A percentile compares a stretch with the other conserved stretches of the same genome.
These are phyloP conservation scores for Rhizopogon roseolus DNA, from an alignment of 768 basidiomycete genomes.

Conservation along the genomic window DNA sequence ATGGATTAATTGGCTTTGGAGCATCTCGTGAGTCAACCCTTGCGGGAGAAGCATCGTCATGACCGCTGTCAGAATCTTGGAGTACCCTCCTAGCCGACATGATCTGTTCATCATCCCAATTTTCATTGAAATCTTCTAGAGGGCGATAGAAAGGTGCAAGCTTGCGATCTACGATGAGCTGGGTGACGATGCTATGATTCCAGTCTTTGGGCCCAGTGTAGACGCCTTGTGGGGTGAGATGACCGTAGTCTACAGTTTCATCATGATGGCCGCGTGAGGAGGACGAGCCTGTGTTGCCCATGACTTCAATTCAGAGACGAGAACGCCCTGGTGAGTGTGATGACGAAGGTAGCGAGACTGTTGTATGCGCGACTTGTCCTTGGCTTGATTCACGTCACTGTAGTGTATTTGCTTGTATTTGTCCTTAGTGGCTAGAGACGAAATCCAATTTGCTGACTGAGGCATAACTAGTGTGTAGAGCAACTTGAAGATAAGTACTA, in stretches of 20 bases:
- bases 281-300: conserved; percentile 83
- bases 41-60: conserved; percentile 28
- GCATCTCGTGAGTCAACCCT: conserved; percentile 28
- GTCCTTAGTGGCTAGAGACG: conserved; percentile 2
- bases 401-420: conserved; percentile 7
- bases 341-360: neutral
- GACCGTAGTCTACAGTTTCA: conserved; percentile 80
- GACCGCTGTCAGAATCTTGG: conserved; percentile 45
- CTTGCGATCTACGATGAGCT: conserved; percentile 81
- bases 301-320: conserved; percentile 23
- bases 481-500: no score
- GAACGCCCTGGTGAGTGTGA: neutral
- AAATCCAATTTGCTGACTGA: no score
- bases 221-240: conserved; percentile 77
- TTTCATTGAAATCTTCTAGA: conserved; percentile 86
- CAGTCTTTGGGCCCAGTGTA: conserved; percentile 85
- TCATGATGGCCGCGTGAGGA: conserved; percentile 73
- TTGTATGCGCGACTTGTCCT: conserved; percentile 1
- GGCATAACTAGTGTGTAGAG: no score
- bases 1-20: conserved; percentile 25
- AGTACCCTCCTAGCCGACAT: conserved; percentile 73
- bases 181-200: conserved; percentile 82
- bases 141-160: conserved; percentile 97
- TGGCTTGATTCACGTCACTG: conserved; percentile 7
- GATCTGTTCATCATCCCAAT: conserved; percentile 87